These are phyloP conservation scores for Pythium oligandrum DNA, from an alignment of 352 stramenopile species.

Conservation along the genomic window DNA sequence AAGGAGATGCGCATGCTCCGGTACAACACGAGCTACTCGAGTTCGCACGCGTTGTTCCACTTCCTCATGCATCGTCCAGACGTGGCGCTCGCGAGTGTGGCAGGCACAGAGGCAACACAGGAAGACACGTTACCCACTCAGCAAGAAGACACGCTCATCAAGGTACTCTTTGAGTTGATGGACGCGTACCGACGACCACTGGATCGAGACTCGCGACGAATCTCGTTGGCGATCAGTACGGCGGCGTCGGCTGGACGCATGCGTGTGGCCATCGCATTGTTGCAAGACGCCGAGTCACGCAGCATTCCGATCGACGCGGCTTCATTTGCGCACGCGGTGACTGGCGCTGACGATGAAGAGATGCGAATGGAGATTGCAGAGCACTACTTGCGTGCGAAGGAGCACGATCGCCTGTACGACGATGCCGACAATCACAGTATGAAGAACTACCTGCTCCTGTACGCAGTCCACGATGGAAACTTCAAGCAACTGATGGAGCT, in stretches of 20 bases:
- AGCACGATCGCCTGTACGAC: conserved; percentile 47
- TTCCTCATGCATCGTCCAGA: conserved; percentile 50
- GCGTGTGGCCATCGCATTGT: conserved; percentile 30
- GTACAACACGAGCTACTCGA: conserved; percentile 55
- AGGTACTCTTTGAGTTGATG: conserved; percentile 43
- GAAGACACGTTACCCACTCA: conserved; percentile 1
- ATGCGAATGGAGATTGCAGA: conserved; percentile 47
- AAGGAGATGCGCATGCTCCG: conserved; percentile 28
- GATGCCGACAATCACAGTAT: conserved; percentile 40
- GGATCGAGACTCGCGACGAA: conserved; percentile 38
- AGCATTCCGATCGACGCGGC: conserved; percentile 44
- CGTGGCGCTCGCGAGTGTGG: conserved; percentile 21
- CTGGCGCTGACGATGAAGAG: conserved; percentile 35
- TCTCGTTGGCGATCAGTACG: conserved; percentile 55
- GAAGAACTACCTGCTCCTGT: conserved; percentile 56
- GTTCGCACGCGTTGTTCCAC: conserved; percentile 50
- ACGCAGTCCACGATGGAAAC: conserved; percentile 62
- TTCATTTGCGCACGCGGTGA: conserved; percentile 61
- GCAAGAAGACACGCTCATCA: conserved; percentile 13
- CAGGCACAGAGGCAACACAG: neutral
- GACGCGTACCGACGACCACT: conserved; percentile 37
- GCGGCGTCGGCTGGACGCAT: conserved; percentile 33
- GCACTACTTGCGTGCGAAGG: conserved; percentile 52
- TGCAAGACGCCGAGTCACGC: conserved; percentile 35
- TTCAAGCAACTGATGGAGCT: conserved; percentile 74